Evolutionary conservation across 2,329 filamentous ascomycete species (phyloP).

Genomic region (Nemania bipapillata): DNA sequence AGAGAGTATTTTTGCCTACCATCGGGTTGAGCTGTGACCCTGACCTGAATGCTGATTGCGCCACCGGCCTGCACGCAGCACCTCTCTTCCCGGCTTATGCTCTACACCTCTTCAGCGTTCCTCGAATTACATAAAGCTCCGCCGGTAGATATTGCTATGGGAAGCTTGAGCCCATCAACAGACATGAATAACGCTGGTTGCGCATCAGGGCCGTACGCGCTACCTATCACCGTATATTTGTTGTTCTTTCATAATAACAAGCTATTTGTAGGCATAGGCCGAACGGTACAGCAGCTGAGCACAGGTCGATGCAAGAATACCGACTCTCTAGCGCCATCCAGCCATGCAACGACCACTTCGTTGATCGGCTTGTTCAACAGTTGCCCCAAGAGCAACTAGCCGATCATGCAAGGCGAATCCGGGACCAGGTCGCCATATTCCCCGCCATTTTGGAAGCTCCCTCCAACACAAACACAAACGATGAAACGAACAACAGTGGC

Average conservation of each 20-base stretch:
- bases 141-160: constrained; percentile 13
- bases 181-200: constrained; percentile 31
- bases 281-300: constrained; percentile 26
- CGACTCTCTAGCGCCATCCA: constrained; percentile 25
- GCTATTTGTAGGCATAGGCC: constrained; percentile 33
- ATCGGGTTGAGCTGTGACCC: constrained; percentile 5
- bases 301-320: constrained; percentile 19
- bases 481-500: not conserved
- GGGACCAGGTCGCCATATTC: constrained; percentile 11
- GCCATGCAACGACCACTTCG: constrained; percentile 17
- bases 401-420: constrained; percentile 19
- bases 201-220: constrained; percentile 38
- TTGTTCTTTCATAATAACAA: constrained; percentile 13
- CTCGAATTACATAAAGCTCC: not conserved
- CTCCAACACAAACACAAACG: too few species aligned
- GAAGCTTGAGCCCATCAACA: constrained; percentile 15
- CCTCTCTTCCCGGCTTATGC: not conserved
- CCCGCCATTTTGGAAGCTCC: not conserved
- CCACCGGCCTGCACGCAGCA: constrained; percentile 23
- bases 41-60: not conserved
- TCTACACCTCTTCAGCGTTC: not conserved
- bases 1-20: not conserved
- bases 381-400: constrained; percentile 1
- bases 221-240: not conserved
- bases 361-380: constrained; percentile 23